Evolutionary conservation across 352 stramenopile genomes (phyloP).

Genomic region (Achlya hypogyna): DNA sequence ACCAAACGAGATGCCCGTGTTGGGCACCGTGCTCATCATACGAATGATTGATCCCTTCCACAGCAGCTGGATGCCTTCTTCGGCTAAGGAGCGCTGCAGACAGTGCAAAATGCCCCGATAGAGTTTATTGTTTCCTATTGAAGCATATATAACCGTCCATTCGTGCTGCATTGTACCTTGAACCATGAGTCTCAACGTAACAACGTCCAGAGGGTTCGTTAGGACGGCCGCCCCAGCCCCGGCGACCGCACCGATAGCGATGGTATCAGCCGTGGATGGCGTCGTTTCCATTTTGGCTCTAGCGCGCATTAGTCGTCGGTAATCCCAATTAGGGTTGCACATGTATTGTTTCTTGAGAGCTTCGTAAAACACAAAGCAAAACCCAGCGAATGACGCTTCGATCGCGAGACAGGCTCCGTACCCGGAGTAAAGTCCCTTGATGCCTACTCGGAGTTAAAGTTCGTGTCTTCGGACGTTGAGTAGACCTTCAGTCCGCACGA

Average conservation of each 20-base stretch:
- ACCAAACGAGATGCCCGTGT: constrained; percentile 75
- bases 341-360: constrained; percentile 21
- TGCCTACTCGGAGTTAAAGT: neutral
- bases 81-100: constrained; percentile 40
- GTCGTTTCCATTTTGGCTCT: constrained; percentile 29
- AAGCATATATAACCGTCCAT: neutral
- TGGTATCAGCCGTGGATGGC: constrained; percentile 47
- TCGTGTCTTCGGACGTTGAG: neutral
- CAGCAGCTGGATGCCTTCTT: constrained; percentile 45
- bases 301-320: neutral
- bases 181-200: constrained; percentile 75
- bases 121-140: constrained; percentile 35
- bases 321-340: neutral
- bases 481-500: constrained; percentile 56
- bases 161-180: constrained; percentile 26
- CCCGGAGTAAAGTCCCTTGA: constrained; percentile 49
- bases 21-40: constrained; percentile 64
- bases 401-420: constrained; percentile 73
- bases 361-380: constrained; percentile 80
- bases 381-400: constrained; percentile 71
- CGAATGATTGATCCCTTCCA: constrained; percentile 64
- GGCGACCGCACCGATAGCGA: constrained; percentile 44
- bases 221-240: constrained; percentile 59
- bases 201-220: constrained; percentile 73
- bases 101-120: constrained; percentile 55